Conservation (phyloP, 345 rosid genomes). For the Citrus sinensis region DNA sequence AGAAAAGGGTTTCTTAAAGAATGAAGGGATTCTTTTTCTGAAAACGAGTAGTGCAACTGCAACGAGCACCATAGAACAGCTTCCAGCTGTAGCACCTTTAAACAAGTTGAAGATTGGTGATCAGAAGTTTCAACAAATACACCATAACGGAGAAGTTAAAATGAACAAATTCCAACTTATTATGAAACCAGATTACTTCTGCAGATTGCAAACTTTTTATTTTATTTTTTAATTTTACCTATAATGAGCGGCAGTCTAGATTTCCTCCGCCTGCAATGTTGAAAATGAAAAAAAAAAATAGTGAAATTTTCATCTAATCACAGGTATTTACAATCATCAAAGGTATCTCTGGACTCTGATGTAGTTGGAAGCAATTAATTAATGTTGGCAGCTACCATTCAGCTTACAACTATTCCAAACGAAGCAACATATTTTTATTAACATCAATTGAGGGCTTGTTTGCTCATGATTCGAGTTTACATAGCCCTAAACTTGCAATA, state of each 20-base stretch:
- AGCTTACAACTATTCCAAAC: not conserved
- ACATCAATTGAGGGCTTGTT: not conserved
- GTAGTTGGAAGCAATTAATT: not conserved
- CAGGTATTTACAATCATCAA: not conserved
- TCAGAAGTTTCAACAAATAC: not conserved
- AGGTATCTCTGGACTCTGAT: too few relatives aligned
- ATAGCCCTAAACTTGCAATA: too few relatives aligned
- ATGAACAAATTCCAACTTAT: not conserved
- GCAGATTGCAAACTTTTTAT: not conserved
- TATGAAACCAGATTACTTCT: not conserved
- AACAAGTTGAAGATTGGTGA: not conserved
- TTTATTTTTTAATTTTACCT: not conserved
- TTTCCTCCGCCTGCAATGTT: not conserved
- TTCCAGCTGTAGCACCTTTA: conserved; percentile 32
- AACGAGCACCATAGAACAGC: conserved; percentile 6
- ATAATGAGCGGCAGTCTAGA: not conserved
- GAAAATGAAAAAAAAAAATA: not conserved
- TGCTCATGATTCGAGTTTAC: too few relatives aligned
- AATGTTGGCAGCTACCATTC: not conserved
- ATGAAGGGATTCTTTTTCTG: conserved; percentile 5
- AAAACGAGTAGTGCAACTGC: conserved; percentile 1
- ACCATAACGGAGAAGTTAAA: not conserved
- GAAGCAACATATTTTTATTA: not conserved
- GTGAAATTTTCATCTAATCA: not conserved
- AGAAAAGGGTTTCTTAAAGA: not conserved